Base-by-base conservation (phyloP, 805 yeast genomes). In the Kodamaea neixiangensis region DNA sequence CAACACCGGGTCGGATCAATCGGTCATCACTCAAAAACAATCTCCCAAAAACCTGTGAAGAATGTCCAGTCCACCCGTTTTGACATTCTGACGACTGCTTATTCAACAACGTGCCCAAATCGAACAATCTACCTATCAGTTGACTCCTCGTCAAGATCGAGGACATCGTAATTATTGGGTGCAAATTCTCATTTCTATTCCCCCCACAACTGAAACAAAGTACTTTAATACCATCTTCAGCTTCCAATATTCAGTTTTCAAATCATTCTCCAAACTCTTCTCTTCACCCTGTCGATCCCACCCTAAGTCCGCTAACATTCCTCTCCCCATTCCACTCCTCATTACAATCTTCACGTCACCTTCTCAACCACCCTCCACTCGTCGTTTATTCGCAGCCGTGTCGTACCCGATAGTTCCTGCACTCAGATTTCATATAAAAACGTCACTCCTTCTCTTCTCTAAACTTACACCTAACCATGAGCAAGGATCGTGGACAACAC, bases 301-400 rank as follows among this genome's bases (percentile, higher is more conserved):
- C n/a, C n/a, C n/a, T n/a, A n/a, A n/a, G n/a, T n/a, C n/a, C n/a
- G n/a, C 31, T 25, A 25, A 25, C 31, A 7, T 25, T 34, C 7
- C 15, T 10, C 15, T 34, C 38, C n/a, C 13, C 5, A 3, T 6
- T 34, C 18, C 15, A 34, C 18, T 7, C 38, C 38, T 34, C 38
- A 15, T 14, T 13, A 25, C 31, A 7, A 25, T 15, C 37, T 7
- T 34, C 38, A n/a, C 15, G 10, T 15, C 38, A 6, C 15, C 9
- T 34, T 5, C 38, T 2, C 38, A 3, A 34, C 38, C 17, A 3
- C 38, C 38, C 17, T 19, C 19, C 41, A 19, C 4, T 37, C 19
- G 19, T 37, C 41, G 41, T 37, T 37, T 37, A 37, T 37, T 37
- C 41, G 38, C 41, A 37, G 41, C 41, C 41, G 41, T 37, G 2